phyloP scores from a whole-genome alignment of 1,284 basidiomycete genomes.

The Prillingera fragicola region DNA sequence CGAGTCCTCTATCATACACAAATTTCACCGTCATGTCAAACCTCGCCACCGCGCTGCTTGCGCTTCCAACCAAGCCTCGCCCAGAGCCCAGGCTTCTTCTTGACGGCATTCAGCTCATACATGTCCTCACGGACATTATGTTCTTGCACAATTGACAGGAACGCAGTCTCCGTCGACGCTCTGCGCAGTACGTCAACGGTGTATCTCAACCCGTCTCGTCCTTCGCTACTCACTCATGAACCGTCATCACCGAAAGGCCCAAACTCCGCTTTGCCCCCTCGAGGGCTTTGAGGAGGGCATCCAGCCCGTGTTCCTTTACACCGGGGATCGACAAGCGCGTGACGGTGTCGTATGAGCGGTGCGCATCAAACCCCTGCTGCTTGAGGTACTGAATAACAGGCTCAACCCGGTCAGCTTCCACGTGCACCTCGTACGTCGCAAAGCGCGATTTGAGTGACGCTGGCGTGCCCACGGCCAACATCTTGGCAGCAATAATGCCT shows the following conservation, averaged over 20 bases:
- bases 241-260: constrained; percentile 20
- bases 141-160: constrained; percentile 31
- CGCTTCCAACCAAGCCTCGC: too few relatives aligned
- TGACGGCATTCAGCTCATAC: too few relatives aligned
- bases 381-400: constrained; percentile 60
- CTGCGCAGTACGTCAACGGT: constrained; percentile 17
- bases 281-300: constrained; percentile 19
- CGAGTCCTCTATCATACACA: too few relatives aligned
- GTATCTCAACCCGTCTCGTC: background rate
- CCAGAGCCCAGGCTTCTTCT: too few relatives aligned
- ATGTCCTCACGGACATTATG: constrained; percentile 32
- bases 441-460: constrained; percentile 60
- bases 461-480: constrained; percentile 67
- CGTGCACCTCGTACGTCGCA: constrained; percentile 71
- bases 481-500: constrained; percentile 62
- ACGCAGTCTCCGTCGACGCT: constrained; percentile 36
- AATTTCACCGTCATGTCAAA: too few relatives aligned
- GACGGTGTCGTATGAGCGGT: constrained; percentile 20
- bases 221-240: constrained; percentile 31
- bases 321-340: constrained; percentile 31
- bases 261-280: constrained; percentile 16
- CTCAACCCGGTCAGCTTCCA: constrained; percentile 58
- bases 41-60: too few relatives aligned
- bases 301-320: constrained; percentile 25
- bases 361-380: constrained; percentile 53